Base-by-base conservation (phyloP, 352 stramenopile species). In the Pythium rishiriense region DNA sequence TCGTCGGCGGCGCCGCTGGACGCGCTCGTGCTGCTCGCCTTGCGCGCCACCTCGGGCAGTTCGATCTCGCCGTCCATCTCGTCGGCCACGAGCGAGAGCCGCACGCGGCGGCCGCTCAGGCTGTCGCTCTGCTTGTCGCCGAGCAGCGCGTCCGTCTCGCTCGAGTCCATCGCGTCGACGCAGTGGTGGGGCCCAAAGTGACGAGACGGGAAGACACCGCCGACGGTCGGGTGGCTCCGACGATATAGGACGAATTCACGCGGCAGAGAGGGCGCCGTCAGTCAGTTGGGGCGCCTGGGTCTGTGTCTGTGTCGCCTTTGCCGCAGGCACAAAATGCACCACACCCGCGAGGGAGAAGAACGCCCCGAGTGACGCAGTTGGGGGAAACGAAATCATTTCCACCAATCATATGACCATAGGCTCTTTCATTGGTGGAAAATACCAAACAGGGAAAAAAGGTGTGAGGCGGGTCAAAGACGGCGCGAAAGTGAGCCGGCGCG, bases 71-170 rank as follows among this genome's bases (percentile, higher is more conserved):
- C 47, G 51, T 57, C 58, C n/a, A 28, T 24, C 2, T 58, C 43
- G 47, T 33, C 19, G 10, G 37, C 39, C 17, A 59, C 55, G 14
- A 71, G 63, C 28, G 64, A 63, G 25, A 71, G 31, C 17, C 58
- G 57, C 43, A 71, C 64, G 58, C 64, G 64, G 21, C 64, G 58
- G 4, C 28, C 33, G 6, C 11, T 37, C 6, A 37, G 31, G 39
- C 39, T 54, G 35, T 47, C 19, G 29, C 46, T 28, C 39, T 22
- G 64, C 50, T 61, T 47, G 37, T 56, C 56, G 66, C 66, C 60
- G 52, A 85, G 64, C 62, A 85, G 66, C 43, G 79, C 72, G 58
- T 84, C 70, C 43, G 74, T 83, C 68, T 85, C 75, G 31, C 58
- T 75, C 3, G 73, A 35, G 41, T 81, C 72, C 72, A 85, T 81